Evolutionary conservation across 2,329 filamentous ascomycete genomes (phyloP), one percentile per base, ranked within the genome.

Genomic region (Aspergillus alliaceus): DNA sequence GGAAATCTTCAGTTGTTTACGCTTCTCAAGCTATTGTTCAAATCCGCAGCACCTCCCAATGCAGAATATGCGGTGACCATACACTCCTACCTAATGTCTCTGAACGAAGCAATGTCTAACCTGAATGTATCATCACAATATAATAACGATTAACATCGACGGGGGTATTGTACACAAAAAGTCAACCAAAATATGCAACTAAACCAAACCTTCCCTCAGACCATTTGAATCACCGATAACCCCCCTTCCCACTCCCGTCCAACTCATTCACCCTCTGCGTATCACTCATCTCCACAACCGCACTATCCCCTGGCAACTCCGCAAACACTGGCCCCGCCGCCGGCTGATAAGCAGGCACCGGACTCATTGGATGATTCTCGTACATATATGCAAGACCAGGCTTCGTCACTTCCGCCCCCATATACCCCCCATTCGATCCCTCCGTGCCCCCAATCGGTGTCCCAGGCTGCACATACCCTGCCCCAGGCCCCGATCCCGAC

Each of bases 271-370:
- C 15, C 24, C 57, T 35, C 14, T 54, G 51, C 24, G 46, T 54
- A 53, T 56, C 57, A 24, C 59, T 57, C 59, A 59, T 60, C 35
- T 60, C 58, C 22, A 55, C 51, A 47, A 40, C 47, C 8, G 25
- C 51, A 22, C 39, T 44, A 12, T 39, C 48, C 12, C 53, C 57
- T 0, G 59, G 57, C 11, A 61, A 44, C 32, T 61, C 59, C 11
- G 44, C 54, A 29, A 51, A 37, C 11, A 32, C 40, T 15, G 44
- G 20, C 46, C 46, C 50, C 34, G 12, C 25, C 1, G 25, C 20
- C 5, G 34, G 32, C 25, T 48, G n/a, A 29, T 40, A 39, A 2
- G 12, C 32, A 14, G 42, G 52, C 14, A 42, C 22, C 4, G 39
- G 39, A n/a, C 39, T 42, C 39, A 42, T 25, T 22, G 39, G 39